Evolutionary conservation across 2,329 filamentous ascomycete species (phyloP), one percentile per base, ranked within the genome.

Genomic region (Calonectria pauciramosa): DNA sequence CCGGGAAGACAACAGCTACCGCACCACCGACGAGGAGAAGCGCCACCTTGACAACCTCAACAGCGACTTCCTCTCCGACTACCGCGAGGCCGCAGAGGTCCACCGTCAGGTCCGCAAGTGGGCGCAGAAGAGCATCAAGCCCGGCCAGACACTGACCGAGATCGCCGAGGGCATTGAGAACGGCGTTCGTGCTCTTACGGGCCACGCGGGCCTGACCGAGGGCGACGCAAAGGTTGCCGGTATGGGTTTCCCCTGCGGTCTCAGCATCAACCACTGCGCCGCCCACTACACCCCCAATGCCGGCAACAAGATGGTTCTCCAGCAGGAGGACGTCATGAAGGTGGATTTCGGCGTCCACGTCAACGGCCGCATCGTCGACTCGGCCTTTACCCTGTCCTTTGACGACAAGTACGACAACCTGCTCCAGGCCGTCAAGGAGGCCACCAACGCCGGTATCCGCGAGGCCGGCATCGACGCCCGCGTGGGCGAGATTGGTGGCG

Each of bases 401-500:
- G 93, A 96, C 80, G 91, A 90, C 30, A 90, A 90, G 77, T 96
- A 95, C 84, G 93, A 96, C 84, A 93, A 93, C 81, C 88, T 96
- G 34, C 90, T 96, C 44, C 88, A 90, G 56, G 93, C 94, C 4
- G 94, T 96, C 73, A 92, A 92, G 85, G 94, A 91, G 72, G 94
- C 94, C 18, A 96, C 94, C 72, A 94, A 96, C 85, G 97, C 96
- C 78, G 96, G 96, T 82, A 91, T 98, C 44, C 80, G 82, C 68
- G 94, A 97, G 88, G 96, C 96, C 8, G 96, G 96, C 81, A 98
- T 98, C 81, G 96, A 98, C 83, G 96, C 95, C 60, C 93, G 96
- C 71, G 93, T 98, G 80, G 93, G 94, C 77, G 95, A 98, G 81
- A 94, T 98, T 77, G 95, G 96, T 74, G 94, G 91, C 13, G 90